Evolutionary conservation across 306 rosid species (phyloP), one percentile per base, ranked within the genome.

Genomic region (Cercis canadensis): DNA sequence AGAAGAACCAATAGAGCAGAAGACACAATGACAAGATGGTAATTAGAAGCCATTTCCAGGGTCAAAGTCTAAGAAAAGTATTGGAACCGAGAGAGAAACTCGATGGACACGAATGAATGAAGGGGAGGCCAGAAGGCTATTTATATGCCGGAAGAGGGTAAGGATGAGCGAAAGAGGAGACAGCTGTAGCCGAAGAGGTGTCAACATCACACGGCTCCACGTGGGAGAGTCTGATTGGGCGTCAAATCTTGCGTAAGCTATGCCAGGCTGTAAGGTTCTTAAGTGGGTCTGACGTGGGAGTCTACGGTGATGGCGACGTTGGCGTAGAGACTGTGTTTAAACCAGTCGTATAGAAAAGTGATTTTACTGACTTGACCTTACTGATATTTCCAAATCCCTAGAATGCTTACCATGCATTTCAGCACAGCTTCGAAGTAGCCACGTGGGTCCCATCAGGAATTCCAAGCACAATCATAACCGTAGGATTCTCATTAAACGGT

Each of bases 101-200:
- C 34, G 47, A 4, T 2, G 24, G 43, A 29, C n/a, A 63, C 53
- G 52, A 21, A 2, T 31, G 3, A 0, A 0, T 5, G 24, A 14
- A 19, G 9, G 44, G 46, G 4, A 19, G 32, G 50, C 37, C 53
- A 49, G 46, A 4, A 19, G 39, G 50, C 37, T 57, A 49, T 87
- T 80, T 87, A 81, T 75, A 80, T 45, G 17, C 4, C 5, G 53
- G 2, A 3, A 58, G 29, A 24, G 29, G 29, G 29, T 3, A 3
- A 24, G 29, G 29, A 24, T 3, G 29, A 46, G 55, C n/a, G 62
- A 36, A 57, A 49, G 47, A 18, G 79, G 12, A 59, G 34, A 83
- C 84, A 87, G 93, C 91, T 82, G 88, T 83, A 44, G 29, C 17
- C 36, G 45, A n/a, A 51, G 50, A 15, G 61, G 60, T 64, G 86